A percentile compares a stretch with the other conserved stretches of the same genome.
Evolutionary conservation across 73 alveolate species (phyloP).

Genomic region (Paramecium pentaurelia): DNA sequence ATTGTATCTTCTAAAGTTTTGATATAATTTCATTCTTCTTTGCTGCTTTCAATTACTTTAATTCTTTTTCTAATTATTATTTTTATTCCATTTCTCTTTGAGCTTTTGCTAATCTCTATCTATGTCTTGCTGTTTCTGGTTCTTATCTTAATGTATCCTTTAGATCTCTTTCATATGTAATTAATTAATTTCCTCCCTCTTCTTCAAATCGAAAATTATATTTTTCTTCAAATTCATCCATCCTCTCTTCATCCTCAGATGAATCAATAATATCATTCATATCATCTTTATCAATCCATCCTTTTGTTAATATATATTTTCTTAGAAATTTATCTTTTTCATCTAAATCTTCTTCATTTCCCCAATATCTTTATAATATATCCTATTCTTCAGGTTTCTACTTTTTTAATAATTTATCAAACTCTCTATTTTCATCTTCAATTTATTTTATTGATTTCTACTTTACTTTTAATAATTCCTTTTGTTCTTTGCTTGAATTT

Average conservation of each 20-base stretch:
- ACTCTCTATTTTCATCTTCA: slow-evolving; percentile 57
- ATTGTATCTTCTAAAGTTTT: slow-evolving; percentile 30
- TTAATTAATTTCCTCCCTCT: slow-evolving; percentile 46
- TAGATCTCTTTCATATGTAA: slow-evolving; percentile 49
- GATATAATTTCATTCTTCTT: slow-evolving; percentile 47
- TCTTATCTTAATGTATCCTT: slow-evolving; percentile 32
- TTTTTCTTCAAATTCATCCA: slow-evolving; percentile 51
- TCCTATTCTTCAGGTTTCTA: slow-evolving; percentile 33
- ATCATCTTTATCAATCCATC: slow-evolving; percentile 61
- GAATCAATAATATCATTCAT: slow-evolving; percentile 34
- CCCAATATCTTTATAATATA: slow-evolving; percentile 51
- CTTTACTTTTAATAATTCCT: slow-evolving; percentile 26
- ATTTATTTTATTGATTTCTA: slow-evolving; percentile 1
- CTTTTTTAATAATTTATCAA: slow-evolving; percentile 26
- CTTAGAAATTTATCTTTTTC: slow-evolving; percentile 62
- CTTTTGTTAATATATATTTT: slow-evolving; percentile 59
- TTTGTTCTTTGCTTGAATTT: neutral
- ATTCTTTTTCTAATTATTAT: slow-evolving; percentile 38
- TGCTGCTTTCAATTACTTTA: slow-evolving; percentile 41
- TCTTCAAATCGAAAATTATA: slow-evolving; percentile 61
- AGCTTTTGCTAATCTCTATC: slow-evolving; percentile 42
- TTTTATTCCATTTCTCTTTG: slow-evolving; percentile 46
- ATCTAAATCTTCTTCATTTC: slow-evolving; percentile 33
- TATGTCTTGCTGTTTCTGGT: slow-evolving; percentile 44
- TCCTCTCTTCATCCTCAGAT: slow-evolving; percentile 52